phyloP scores from a whole-genome alignment of 2,329 filamentous ascomycete species.

The Periconia sp. region DNA sequence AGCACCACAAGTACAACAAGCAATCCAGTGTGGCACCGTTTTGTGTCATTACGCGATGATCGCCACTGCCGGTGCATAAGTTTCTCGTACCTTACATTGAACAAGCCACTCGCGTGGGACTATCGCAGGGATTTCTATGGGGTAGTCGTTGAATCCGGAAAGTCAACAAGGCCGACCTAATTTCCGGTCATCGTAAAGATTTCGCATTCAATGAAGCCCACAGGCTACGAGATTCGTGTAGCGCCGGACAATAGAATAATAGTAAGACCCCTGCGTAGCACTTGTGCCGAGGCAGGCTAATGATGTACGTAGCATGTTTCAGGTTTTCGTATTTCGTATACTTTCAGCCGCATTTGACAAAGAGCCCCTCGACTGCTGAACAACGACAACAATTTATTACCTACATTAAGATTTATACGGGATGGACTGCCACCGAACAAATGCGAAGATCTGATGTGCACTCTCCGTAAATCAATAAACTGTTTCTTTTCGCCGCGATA shows the following conservation, averaged over 20 bases:
- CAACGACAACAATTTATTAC: too few relatives aligned
- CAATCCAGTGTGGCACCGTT: neutral
- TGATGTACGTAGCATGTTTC: neutral
- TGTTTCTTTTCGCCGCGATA: too few relatives aligned
- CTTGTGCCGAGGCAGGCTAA: neutral
- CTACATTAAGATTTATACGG: too few relatives aligned
- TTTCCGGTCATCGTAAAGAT: neutral
- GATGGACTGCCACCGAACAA: too few relatives aligned
- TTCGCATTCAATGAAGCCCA: neutral
- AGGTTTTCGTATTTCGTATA: neutral
- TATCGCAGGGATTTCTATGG: neutral
- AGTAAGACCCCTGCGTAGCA: neutral
- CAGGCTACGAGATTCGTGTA: neutral
- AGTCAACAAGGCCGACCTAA: neutral
- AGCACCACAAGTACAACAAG: neutral
- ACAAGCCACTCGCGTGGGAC: neutral
- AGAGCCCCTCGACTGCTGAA: too few relatives aligned
- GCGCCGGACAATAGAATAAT: neutral
- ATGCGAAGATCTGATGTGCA: too few relatives aligned
- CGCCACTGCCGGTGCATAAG: neutral
- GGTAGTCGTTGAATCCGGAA: neutral
- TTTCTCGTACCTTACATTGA: neutral
- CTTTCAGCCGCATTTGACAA: neutral
- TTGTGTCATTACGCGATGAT: neutral
- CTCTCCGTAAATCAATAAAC: too few relatives aligned